Evolutionary conservation across 116 monocot genomes (phyloP).

Genomic region (Posidonia oceanica): DNA sequence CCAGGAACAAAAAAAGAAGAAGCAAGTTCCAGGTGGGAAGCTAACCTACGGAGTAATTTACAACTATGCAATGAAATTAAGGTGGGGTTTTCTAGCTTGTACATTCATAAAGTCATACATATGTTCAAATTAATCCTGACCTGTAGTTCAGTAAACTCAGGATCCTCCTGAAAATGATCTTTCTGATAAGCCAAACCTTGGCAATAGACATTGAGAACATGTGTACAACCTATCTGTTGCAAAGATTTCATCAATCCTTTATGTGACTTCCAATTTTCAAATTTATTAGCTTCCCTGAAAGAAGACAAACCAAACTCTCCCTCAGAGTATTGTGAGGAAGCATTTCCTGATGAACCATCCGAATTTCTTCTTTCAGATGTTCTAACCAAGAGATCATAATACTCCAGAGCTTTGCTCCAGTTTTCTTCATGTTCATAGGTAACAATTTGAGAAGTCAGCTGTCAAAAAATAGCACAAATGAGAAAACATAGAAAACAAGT

Average conservation of each 20-base stretch:
- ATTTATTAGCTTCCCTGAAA: conserved; percentile 10
- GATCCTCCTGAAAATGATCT: conserved; percentile 45
- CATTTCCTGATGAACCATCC: conserved; percentile 12
- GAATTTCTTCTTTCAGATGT: conserved; percentile 23
- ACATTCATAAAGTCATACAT: too few relatives aligned
- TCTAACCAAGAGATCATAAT: conserved; percentile 78
- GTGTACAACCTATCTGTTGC: conserved; percentile 86
- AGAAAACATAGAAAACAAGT: not conserved
- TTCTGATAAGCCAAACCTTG: conserved; percentile 59
- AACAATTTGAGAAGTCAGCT: conserved; percentile 81
- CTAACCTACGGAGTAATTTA: too few relatives aligned
- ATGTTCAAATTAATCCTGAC: conserved; percentile 13
- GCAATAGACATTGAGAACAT: conserved; percentile 74
- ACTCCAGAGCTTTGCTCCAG: conserved; percentile 87
- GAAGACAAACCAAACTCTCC: not conserved
- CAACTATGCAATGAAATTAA: too few relatives aligned
- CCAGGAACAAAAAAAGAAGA: too few relatives aligned
- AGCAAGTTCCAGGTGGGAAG: too few relatives aligned
- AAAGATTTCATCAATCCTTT: conserved; percentile 87
- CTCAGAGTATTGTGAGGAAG: conserved; percentile 4
- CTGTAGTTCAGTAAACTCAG: conserved; percentile 79
- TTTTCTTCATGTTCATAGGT: conserved; percentile 92
- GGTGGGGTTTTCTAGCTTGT: too few relatives aligned
- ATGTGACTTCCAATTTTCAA: conserved; percentile 42
- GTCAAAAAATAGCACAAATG: conserved; percentile 8